A percentile compares a stretch with the other conserved stretches of the same genome.
Conservation (phyloP, 2,329 filamentous ascomycete species). For the Colletotrichum eleusines region DNA sequence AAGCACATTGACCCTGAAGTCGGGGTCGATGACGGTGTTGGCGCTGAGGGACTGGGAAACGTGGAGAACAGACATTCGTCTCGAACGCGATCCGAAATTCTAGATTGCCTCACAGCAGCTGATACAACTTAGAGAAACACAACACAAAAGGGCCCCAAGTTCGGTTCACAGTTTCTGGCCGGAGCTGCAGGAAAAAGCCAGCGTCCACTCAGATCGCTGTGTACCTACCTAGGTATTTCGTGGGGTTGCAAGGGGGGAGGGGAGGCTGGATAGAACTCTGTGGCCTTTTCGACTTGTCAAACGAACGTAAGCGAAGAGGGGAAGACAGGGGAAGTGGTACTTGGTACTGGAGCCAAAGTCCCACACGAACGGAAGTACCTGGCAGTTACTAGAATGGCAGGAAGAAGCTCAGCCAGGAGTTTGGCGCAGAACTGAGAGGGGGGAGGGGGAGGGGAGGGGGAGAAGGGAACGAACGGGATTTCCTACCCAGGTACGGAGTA, state of each 20-base stretch:
- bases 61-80: slow-evolving; percentile 18
- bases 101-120: slow-evolving; percentile 2
- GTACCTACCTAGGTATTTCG: slow-evolving; percentile 24
- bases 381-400: slow-evolving; percentile 25
- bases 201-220: slow-evolving; percentile 6
- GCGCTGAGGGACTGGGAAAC: neutral
- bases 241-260: slow-evolving; percentile 32
- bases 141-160: neutral
- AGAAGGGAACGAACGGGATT: slow-evolving; percentile 19
- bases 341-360: neutral
- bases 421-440: slow-evolving; percentile 15
- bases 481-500: too few relatives aligned
- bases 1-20: slow-evolving; percentile 9
- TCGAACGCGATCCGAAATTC: neutral
- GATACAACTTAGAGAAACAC: slow-evolving; percentile 7
- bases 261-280: slow-evolving; percentile 19
- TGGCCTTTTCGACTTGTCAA: slow-evolving; percentile 8
- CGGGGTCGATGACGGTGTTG: neutral
- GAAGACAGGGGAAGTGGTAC: slow-evolving; percentile 29
- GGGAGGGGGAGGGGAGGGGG: slow-evolving; percentile 6
- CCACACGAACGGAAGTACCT: slow-evolving; percentile 29
- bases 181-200: slow-evolving; percentile 17
- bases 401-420: slow-evolving; percentile 26
- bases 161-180: slow-evolving; percentile 15
- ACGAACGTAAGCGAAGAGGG: slow-evolving; percentile 37